phyloP scores from a whole-genome alignment of 2,329 filamentous ascomycete genomes.

The Phyllosticta citriasiana region DNA sequence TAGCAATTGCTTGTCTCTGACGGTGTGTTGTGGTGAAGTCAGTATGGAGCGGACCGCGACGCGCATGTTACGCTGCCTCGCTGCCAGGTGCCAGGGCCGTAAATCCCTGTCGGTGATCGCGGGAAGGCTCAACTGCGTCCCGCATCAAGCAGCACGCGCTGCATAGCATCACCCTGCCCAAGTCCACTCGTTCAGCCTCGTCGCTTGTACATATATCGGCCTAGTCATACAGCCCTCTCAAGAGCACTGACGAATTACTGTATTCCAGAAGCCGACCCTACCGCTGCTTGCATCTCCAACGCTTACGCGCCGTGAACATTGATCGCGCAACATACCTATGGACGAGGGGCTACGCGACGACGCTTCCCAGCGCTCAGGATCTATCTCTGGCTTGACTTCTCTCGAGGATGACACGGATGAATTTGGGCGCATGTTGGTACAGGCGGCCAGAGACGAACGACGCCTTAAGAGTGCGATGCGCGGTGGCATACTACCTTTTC shows the following conservation, averaged over 20 bases:
- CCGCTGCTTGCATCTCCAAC: neutral
- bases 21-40: neutral
- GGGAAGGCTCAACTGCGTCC: slow-evolving; percentile 20
- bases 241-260: neutral
- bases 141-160: slow-evolving; percentile 11
- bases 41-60: neutral
- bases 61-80: slow-evolving; percentile 4
- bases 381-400: slow-evolving; percentile 26
- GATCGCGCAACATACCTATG: neutral
- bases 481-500: slow-evolving; percentile 27
- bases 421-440: slow-evolving; percentile 35
- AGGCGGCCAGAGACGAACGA: slow-evolving; percentile 34
- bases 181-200: neutral
- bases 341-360: neutral
- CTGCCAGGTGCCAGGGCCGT: slow-evolving; percentile 14
- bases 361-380: neutral
- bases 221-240: neutral
- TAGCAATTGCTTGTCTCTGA: neutral
- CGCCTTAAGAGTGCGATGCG: slow-evolving; percentile 27
- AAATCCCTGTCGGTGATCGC: slow-evolving; percentile 15
- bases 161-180: neutral
- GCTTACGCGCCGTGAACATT: neutral
- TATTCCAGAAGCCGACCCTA: neutral
- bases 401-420: slow-evolving; percentile 37
- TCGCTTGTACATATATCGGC: neutral